A percentile compares a stretch with the other conserved stretches of the same genome.
Evolutionary conservation across 2,329 filamentous ascomycete species (phyloP).

Genomic region (Hypocreales sp.): DNA sequence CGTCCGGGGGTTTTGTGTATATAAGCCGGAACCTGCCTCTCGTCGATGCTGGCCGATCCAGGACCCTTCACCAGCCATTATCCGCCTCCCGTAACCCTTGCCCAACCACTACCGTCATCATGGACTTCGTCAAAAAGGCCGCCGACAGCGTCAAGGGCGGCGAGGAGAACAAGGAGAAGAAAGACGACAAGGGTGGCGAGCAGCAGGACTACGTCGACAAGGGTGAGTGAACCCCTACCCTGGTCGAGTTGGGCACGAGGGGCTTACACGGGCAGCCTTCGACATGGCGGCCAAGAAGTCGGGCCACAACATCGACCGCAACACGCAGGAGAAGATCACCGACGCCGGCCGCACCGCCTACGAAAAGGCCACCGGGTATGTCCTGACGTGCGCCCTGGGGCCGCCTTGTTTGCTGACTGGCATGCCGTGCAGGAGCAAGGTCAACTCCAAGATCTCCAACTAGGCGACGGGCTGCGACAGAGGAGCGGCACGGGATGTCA

Average conservation of each 20-base stretch:
- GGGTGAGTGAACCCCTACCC: too few relatives aligned
- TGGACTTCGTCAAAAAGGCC: constrained; percentile 25
- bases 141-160: constrained; percentile 7
- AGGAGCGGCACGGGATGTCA: too few relatives aligned
- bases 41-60: too few relatives aligned
- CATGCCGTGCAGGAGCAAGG: constrained; percentile 9
- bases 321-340: constrained; percentile 23
- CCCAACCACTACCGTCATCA: too few relatives aligned
- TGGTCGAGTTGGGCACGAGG: too few relatives aligned
- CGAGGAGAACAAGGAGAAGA: constrained; percentile 6
- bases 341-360: constrained; percentile 17
- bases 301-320: constrained; percentile 16
- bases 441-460: constrained; percentile 19
- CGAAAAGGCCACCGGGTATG: constrained; percentile 22
- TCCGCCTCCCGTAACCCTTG: too few relatives aligned
- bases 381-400: neutral
- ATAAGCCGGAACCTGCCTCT: too few relatives aligned
- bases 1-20: too few relatives aligned
- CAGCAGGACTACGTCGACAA: constrained; percentile 23
- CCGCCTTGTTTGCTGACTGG: neutral
- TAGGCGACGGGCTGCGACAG: too few relatives aligned
- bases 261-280: constrained; percentile 14
- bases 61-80: too few relatives aligned
- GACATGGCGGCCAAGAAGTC: constrained; percentile 15
- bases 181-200: constrained; percentile 4